Percentiles rank a stretch among this genome's conserved stretches.
Conservation (phyloP, 257 asterid species). For the Prunella vulgaris region DNA sequence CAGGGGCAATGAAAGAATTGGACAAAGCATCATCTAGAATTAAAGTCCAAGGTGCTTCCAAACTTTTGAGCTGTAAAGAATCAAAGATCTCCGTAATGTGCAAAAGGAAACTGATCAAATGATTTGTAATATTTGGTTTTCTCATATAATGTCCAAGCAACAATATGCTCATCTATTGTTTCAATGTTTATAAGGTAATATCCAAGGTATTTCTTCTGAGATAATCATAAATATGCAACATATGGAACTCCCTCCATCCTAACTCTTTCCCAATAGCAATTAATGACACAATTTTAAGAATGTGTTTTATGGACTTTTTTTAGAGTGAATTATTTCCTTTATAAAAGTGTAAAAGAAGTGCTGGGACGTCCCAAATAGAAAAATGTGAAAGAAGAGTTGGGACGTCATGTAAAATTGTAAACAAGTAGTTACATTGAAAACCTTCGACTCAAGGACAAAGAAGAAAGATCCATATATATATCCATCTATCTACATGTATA, state of each 20-base stretch:
- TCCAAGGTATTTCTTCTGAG: neutral
- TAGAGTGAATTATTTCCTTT: too few species aligned
- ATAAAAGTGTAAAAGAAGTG: too few species aligned
- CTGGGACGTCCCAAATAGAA: too few species aligned
- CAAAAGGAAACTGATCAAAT: neutral
- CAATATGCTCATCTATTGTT: neutral
- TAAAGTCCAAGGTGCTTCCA: conserved; percentile 89
- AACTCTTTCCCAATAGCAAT: too few species aligned
- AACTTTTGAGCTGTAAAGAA: conserved; percentile 51
- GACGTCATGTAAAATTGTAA: too few species aligned
- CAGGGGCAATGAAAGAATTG: conserved; percentile 88
- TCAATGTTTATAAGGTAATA: neutral
- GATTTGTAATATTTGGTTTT: neutral
- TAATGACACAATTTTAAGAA: too few species aligned
- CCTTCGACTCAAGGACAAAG: neutral
- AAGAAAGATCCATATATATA: neutral
- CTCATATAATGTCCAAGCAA: neutral
- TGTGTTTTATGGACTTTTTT: too few species aligned
- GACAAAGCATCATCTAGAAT: conserved; percentile 82
- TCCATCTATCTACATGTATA: neutral
- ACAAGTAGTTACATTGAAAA: neutral
- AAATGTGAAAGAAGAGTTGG: too few species aligned
- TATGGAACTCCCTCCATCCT: too few species aligned
- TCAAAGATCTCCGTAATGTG: neutral
- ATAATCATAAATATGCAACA: neutral